A percentile compares a stretch with the other conserved stretches of the same genome.
Evolutionary conservation across 371 early-diverging fungal genomes (phyloP).

Genomic region (Mortierella sp.): DNA sequence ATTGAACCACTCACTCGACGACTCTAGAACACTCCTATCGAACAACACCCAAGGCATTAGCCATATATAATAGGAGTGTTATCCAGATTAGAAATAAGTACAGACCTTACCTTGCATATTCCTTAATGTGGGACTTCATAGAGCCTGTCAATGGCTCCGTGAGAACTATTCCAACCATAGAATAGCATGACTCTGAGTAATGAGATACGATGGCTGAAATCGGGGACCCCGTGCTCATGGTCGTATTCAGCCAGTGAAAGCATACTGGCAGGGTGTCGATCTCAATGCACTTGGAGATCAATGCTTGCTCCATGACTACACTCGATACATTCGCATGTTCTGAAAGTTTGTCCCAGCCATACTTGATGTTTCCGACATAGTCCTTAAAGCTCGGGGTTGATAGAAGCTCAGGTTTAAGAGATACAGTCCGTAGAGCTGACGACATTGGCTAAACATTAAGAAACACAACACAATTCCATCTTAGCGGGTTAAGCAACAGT

Average conservation of each 20-base stretch:
- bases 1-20: slow-evolving; percentile 53
- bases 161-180: slow-evolving; percentile 53
- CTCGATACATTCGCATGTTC: slow-evolving; percentile 56
- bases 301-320: slow-evolving; percentile 56
- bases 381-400: slow-evolving; percentile 42
- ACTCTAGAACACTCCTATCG: slow-evolving; percentile 45
- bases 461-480: neutral
- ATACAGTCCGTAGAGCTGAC: slow-evolving; percentile 48
- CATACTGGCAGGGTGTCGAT: slow-evolving; percentile 65
- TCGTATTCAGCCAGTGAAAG: slow-evolving; percentile 57
- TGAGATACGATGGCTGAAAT: slow-evolving; percentile 48
- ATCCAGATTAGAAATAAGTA: neutral
- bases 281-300: slow-evolving; percentile 72
- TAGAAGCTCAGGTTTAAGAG: slow-evolving; percentile 50
- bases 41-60: neutral
- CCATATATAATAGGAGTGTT: neutral
- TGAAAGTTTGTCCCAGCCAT: slow-evolving; percentile 55
- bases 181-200: slow-evolving; percentile 55
- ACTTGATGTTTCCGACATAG: slow-evolving; percentile 53
- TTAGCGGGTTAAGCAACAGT: neutral
- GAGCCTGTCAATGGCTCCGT: slow-evolving; percentile 38
- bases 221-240: slow-evolving; percentile 56
- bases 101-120: slow-evolving; percentile 47
- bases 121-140: slow-evolving; percentile 54
- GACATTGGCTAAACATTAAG: slow-evolving; percentile 48